Conservation (phyloP, 768 basidiomycete genomes). For the Plicaturopsis crispa region DNA sequence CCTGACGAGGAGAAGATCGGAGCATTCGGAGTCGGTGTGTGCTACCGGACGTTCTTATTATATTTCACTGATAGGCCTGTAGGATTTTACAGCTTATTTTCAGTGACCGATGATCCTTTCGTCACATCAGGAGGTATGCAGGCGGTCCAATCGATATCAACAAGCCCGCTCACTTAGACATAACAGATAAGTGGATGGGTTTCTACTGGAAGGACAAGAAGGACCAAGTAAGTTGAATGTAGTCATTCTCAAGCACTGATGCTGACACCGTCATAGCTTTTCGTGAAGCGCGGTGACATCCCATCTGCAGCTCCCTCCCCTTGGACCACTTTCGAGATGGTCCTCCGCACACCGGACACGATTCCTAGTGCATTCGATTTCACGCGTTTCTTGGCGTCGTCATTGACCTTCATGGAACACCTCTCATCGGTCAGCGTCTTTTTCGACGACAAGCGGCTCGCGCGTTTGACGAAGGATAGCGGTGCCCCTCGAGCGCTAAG, state of each 20-base stretch:
- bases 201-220: conserved; percentile 96
- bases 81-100: conserved; percentile 79
- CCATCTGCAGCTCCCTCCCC: conserved; percentile 30
- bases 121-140: conserved; percentile 78
- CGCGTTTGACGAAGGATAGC: conserved; percentile 54
- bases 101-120: conserved; percentile 77
- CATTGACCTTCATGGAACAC: conserved; percentile 87
- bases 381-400: conserved; percentile 81
- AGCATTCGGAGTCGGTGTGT: conserved; percentile 77
- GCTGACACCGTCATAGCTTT: conserved; percentile 40
- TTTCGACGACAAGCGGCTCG: conserved; percentile 72
- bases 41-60: conserved; percentile 11
- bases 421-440: conserved; percentile 73
- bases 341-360: conserved; percentile 69
- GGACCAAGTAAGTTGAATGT: conserved; percentile 56
- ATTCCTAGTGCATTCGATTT: conserved; percentile 84
- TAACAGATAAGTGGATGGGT: conserved; percentile 84
- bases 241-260: conserved; percentile 4
- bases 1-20: conserved; percentile 94
- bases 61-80: too few species aligned
- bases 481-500: conserved; percentile 43
- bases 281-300: conserved; percentile 71
- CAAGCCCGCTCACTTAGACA: too few species aligned
- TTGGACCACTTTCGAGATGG: conserved; percentile 92
- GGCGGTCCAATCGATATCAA: too few species aligned